Evolutionary conservation across 2,329 filamentous ascomycete species (phyloP), one percentile per base, ranked within the genome.

Genomic region (Claviceps lovelessii): DNA sequence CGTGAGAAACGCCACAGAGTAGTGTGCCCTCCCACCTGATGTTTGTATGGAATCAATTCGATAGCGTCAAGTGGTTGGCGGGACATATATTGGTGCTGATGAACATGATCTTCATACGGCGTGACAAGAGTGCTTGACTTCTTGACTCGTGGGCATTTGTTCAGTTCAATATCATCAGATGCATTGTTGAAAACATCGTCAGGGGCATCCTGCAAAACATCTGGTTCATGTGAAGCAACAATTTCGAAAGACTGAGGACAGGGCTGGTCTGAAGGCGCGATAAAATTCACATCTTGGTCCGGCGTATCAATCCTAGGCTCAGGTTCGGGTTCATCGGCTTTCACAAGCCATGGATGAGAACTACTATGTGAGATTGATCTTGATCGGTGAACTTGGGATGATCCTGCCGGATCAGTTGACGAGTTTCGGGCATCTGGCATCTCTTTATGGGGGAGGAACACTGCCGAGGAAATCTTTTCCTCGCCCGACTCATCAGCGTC

Each of bases 1-100:
- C 89, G 84, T 19, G 93, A 97, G 67, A 98, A 97, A 46, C 91
- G 85, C 79, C 95, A 98, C 41, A 98, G 80, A 0, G 91, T 96
- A 7, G 90, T 96, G 68, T 98, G 93, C 0, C 93, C 93, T 56
- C 93, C 93, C 54, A 98, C 93, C 70, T 98, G 93, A 70, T 98
- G 93, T 61, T 89, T 88, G 71, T 96, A 98, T 1, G 93, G 93
- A 64, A 96, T 95, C 57, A 98, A 76, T 68, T 97, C 90, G 61
- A 98, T 95, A 35, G 91, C 91, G 59, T 91, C 88, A 33, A 95
- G 76, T 3, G 90, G 89, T 60, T 77, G 69, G 67, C 77, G 73
- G 60, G 76, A 63, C 23, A 65, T 71, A 66, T 71, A 72, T 58
- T 80, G 73, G 54, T 77, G 72, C 45, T 79, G 76, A 64, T 79